Conservation (phyloP, 345 rosid species). For the Zanthoxylum bungeanum region DNA sequence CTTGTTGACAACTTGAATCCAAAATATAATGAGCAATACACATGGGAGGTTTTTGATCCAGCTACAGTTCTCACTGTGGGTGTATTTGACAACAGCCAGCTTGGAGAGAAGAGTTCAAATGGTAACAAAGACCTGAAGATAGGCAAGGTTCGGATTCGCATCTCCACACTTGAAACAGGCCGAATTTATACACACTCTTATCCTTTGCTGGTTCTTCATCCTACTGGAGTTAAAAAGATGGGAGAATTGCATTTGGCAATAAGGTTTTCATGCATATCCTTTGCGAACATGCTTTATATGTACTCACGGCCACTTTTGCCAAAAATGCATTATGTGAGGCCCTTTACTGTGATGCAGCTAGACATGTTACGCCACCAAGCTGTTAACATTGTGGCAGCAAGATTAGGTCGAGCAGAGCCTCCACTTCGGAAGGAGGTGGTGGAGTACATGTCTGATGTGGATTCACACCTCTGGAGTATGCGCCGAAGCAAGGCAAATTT, state of each 20-base stretch:
- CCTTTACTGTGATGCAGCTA: constrained; percentile 79
- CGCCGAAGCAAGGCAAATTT: constrained; percentile 96
- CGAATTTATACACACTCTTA: constrained; percentile 90
- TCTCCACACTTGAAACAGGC: constrained; percentile 87
- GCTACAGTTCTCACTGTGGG: constrained; percentile 91
- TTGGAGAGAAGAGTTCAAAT: constrained; percentile 53
- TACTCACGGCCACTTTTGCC: constrained; percentile 86
- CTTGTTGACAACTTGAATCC: constrained; percentile 80
- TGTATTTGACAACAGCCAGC: constrained; percentile 88
- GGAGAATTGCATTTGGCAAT: constrained; percentile 94
- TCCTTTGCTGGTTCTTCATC: constrained; percentile 86
- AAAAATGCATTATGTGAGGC: constrained; percentile 88
- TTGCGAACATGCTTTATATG: constrained; percentile 80
- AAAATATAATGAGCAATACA: constrained; percentile 91
- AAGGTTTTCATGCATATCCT: constrained; percentile 74
- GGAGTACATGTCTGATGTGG: constrained; percentile 93
- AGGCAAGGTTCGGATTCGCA: constrained; percentile 91
- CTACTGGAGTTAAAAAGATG: constrained; percentile 91
- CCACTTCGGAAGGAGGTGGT: constrained; percentile 88
- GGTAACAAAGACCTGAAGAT: constrained; percentile 67
- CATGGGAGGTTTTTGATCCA: constrained; percentile 96
- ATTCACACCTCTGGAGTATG: constrained; percentile 97
- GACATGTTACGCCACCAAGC: constrained; percentile 92
- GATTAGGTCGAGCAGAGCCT: constrained; percentile 91
- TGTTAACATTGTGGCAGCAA: constrained; percentile 67